These are phyloP conservation scores for Aspergillus saccharolyticus DNA, from an alignment of 495 filamentous ascomycete genomes.

Conservation along the genomic window DNA sequence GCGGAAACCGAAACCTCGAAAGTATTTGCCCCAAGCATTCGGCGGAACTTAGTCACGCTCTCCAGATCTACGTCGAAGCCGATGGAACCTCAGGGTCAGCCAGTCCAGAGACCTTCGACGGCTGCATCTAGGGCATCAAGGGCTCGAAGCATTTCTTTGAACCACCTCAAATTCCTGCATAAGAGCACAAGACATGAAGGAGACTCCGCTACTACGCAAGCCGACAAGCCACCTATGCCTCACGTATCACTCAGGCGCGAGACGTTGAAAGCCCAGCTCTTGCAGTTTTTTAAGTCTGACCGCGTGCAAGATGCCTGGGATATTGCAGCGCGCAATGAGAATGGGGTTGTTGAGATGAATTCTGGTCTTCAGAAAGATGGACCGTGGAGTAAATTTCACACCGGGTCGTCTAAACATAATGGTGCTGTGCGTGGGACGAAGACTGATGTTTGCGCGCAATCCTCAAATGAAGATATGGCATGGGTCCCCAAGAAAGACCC, in stretches of 20 bases:
- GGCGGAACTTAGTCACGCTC: slow-evolving; percentile 23
- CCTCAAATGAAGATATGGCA: slow-evolving; percentile 27
- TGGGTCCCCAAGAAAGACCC: slow-evolving; percentile 27
- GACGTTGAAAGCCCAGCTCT: slow-evolving; percentile 35
- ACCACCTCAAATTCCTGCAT: slow-evolving; percentile 25
- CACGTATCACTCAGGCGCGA: slow-evolving; percentile 18
- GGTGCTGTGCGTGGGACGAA: slow-evolving; percentile 9
- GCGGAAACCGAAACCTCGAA: slow-evolving; percentile 9
- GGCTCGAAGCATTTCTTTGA: slow-evolving; percentile 27
- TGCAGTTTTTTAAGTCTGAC: slow-evolving; percentile 37
- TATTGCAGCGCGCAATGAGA: slow-evolving; percentile 19
- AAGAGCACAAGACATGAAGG: slow-evolving; percentile 17
- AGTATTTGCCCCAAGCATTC: slow-evolving; percentile 20
- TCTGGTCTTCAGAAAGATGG: slow-evolving; percentile 26
- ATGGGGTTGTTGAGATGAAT: slow-evolving; percentile 6
- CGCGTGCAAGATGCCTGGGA: slow-evolving; percentile 40
- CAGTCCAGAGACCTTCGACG: slow-evolving; percentile 23
- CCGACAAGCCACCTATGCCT: slow-evolving; percentile 9
- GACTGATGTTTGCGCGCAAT: slow-evolving; percentile 12
- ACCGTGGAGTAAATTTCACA: slow-evolving; percentile 33
- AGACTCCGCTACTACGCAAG: slow-evolving; percentile 9
- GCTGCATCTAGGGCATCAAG: slow-evolving; percentile 26
- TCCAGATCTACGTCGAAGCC: slow-evolving; percentile 25
- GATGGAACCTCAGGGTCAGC: slow-evolving; percentile 17
- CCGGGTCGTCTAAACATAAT: slow-evolving; percentile 20